phyloP scores from a whole-genome alignment of 306 rosid species.

The Cicer pinnatifidum region DNA sequence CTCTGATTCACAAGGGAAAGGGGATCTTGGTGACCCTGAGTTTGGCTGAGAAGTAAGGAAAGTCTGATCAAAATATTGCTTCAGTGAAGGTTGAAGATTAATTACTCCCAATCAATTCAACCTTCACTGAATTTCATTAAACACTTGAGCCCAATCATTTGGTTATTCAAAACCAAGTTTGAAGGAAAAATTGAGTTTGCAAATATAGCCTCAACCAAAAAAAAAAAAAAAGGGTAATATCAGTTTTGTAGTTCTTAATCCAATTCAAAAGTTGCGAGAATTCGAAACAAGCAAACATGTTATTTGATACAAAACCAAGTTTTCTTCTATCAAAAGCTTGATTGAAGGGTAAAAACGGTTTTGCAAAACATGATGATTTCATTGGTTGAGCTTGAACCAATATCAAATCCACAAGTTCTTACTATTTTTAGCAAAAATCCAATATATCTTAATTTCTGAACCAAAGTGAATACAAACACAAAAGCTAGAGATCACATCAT shows the following conservation, averaged over 20 bases:
- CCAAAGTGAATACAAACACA: slow-evolving; percentile 1
- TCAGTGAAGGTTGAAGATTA: too few species aligned
- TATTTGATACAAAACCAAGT: not conserved
- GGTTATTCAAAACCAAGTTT: not conserved
- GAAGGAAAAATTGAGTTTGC: not conserved
- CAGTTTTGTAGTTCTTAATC: not conserved
- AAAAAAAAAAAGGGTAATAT: not conserved
- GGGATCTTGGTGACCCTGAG: too few species aligned
- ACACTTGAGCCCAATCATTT: too few species aligned
- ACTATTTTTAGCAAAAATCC: slow-evolving; percentile 20
- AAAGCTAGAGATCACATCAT: slow-evolving; percentile 19
- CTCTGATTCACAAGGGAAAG: too few species aligned
- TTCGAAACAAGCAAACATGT: not conserved
- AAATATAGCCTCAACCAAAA: not conserved
- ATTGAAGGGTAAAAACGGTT: not conserved
- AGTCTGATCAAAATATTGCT: too few species aligned
- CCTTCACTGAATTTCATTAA: too few species aligned
- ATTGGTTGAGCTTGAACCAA: not conserved
- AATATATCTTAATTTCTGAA: slow-evolving; percentile 28
- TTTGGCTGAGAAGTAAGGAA: too few species aligned
- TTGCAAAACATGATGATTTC: slow-evolving; percentile 7
- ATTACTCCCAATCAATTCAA: too few species aligned
- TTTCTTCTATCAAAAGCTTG: not conserved
- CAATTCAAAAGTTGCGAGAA: not conserved
- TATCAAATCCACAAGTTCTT: slow-evolving; percentile 1